Evolutionary conservation across 441 rosid genomes (phyloP), one percentile per base, ranked within the genome.

Genomic region (Erodium moschatum): DNA sequence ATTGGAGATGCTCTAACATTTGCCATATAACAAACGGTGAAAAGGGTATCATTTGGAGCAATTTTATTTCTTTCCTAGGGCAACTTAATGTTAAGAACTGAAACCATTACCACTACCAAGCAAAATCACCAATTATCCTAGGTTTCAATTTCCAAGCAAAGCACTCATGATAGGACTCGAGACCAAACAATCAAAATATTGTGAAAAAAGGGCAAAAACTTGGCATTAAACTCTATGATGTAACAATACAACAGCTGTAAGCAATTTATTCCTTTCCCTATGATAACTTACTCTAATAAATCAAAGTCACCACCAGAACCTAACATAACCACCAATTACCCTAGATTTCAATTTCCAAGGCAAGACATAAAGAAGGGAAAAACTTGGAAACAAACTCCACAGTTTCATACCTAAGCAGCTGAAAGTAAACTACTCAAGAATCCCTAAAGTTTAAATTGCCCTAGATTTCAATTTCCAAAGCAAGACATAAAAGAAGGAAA

Each of bases 381-480:
- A 21, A 21, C 7, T 19, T 6, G 13, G 64, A 60, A 60, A 20
- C 6, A 60, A 60, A 60, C 31, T 60, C 33, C 64, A 21, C 5
- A 58, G 20, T 19, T 58, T 8, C 63, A 10, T 31, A 58, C 19
- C 63, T 19, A 20, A 19, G 7, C 63, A 58, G 27, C 63, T 21
- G 12, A 58, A 2, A 58, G 27, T 16, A 20, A 11, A 19, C 29
- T 9, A 19, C 21, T 5, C 27, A 20, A 9, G 15, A 58, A 9
- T 0, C 63, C 63, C 63, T 58, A 20, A n/a, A n/a, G n/a, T n/a
- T n/a, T n/a, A n/a, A 58, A 58, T 19, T 58, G 3, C 63, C 63
- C 63, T 58, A 58, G 29, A 58, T 58, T 58, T 58, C 63, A 58
- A 58, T 58, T 6, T 19, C 63, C 63, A 58, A 58, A 58, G 4